phyloP scores from a whole-genome alignment of 306 rosid species.

The Cercis canadensis region DNA sequence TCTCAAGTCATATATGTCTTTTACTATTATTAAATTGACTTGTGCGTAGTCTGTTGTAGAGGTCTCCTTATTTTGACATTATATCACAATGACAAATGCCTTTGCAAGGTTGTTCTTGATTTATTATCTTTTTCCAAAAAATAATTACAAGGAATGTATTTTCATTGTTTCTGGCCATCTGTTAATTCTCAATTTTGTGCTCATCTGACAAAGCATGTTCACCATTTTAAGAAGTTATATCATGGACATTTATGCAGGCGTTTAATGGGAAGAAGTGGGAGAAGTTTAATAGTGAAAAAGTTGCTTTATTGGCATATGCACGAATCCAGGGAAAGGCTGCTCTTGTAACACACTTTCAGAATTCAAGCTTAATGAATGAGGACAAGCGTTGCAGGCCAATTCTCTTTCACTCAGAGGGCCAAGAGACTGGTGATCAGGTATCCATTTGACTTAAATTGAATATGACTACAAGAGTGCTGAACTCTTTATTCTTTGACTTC shows the following conservation, averaged over 20 bases:
- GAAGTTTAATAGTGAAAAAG: slow-evolving; percentile 89
- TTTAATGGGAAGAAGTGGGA: slow-evolving; percentile 96
- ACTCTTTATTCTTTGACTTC: slow-evolving; percentile 3
- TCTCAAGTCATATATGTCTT: too few relatives aligned
- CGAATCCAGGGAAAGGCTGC: slow-evolving; percentile 95
- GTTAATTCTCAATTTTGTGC: too few relatives aligned
- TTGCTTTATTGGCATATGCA: slow-evolving; percentile 93
- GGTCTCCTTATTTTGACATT: slow-evolving; percentile 20
- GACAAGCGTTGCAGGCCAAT: slow-evolving; percentile 94
- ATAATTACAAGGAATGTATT: too few relatives aligned
- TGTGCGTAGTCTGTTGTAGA: neutral
- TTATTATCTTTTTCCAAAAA: too few relatives aligned
- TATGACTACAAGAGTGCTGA: slow-evolving; percentile 1
- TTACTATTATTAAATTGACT: neutral
- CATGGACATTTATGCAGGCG: slow-evolving; percentile 57
- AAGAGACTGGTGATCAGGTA: slow-evolving; percentile 78
- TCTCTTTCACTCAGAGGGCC: slow-evolving; percentile 90
- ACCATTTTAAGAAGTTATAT: neutral
- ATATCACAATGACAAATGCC: neutral
- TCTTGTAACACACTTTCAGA: slow-evolving; percentile 92
- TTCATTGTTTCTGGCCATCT: too few relatives aligned
- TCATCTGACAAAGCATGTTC: slow-evolving; percentile 2
- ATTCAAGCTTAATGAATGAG: slow-evolving; percentile 92
- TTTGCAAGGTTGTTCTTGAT: too few relatives aligned
- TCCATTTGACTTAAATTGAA: slow-evolving; percentile 26